Conservation (phyloP, 1,139 yeast genomes). For the Keqinozyma sinolaborantium region DNA sequence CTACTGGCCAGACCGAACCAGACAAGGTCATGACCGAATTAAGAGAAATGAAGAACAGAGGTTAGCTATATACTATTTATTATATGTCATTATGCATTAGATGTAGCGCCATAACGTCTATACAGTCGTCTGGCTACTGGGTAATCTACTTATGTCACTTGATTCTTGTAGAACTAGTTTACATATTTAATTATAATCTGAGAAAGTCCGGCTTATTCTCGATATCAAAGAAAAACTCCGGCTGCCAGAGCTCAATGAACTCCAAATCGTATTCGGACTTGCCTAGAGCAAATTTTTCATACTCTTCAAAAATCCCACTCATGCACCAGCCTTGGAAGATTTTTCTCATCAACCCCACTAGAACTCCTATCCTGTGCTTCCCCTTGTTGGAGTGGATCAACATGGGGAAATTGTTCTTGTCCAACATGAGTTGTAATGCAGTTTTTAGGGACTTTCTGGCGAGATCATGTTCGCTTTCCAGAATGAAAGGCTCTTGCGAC, state of each 20-base stretch:
- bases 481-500: constrained; percentile 72
- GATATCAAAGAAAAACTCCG: constrained; percentile 34
- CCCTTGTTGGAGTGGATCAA: constrained; percentile 93
- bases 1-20: constrained; percentile 35
- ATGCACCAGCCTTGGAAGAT: constrained; percentile 89
- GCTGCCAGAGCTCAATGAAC: constrained; percentile 48
- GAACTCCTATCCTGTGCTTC: constrained; percentile 88
- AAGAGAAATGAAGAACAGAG: constrained; percentile 66
- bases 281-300: constrained; percentile 88
- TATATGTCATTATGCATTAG: neutral
- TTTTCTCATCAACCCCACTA: constrained; percentile 85
- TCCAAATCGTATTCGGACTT: constrained; percentile 91
- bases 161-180: neutral
- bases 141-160: neutral
- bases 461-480: constrained; percentile 38
- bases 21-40: constrained; percentile 61
- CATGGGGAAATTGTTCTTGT: constrained; percentile 77
- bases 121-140: neutral
- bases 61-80: constrained; percentile 8
- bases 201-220: constrained; percentile 35
- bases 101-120: neutral
- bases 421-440: constrained; percentile 63
- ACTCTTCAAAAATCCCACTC: constrained; percentile 91
- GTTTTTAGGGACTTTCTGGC: constrained; percentile 49
- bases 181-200: constrained; percentile 8